phyloP scores from a whole-genome alignment of 768 basidiomycete genomes.

The Pholiota microspora region DNA sequence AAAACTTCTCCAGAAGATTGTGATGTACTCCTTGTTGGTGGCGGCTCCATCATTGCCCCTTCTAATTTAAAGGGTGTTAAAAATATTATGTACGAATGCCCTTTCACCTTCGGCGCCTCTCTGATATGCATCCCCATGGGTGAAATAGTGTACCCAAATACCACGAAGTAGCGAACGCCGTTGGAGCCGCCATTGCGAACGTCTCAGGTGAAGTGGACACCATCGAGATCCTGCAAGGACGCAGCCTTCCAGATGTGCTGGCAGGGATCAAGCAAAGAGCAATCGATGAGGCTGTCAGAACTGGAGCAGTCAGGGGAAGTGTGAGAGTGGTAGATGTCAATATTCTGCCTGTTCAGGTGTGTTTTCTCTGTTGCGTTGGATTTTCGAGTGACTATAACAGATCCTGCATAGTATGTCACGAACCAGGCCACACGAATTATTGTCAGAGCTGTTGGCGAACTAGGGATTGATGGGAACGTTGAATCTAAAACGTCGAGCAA shows the following conservation, averaged over 20 bases:
- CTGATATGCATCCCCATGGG: neutral
- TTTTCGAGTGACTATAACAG: neutral
- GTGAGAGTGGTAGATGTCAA: conserved; percentile 56
- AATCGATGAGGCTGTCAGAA: conserved; percentile 39
- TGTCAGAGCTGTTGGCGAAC: conserved; percentile 61
- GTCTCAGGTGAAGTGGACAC: conserved; percentile 46
- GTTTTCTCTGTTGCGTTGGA: neutral
- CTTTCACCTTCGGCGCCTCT: neutral
- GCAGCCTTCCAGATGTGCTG: conserved; percentile 30
- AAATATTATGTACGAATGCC: conserved; percentile 26
- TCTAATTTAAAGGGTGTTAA: conserved; percentile 48
- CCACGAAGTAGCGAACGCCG: conserved; percentile 58
- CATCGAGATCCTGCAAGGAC: conserved; percentile 36
- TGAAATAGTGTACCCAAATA: conserved; percentile 25
- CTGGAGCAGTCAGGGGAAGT: conserved; percentile 41
- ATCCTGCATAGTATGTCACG: conserved; percentile 37
- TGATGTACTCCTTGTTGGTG: conserved; percentile 62
- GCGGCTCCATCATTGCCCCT: conserved; percentile 61
- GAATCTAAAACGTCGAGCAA: neutral
- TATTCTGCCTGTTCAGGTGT: conserved; percentile 49
- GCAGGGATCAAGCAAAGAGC: conserved; percentile 36
- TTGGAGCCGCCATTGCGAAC: conserved; percentile 49
- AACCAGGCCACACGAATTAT: conserved; percentile 53
- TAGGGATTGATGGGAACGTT: conserved; percentile 14
- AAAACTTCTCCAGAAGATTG: conserved; percentile 60